Percentiles rank a stretch among this genome's conserved stretches.
Evolutionary conservation across 805 yeast genomes (phyloP).

Genomic region (Lipomyces kockii): DNA sequence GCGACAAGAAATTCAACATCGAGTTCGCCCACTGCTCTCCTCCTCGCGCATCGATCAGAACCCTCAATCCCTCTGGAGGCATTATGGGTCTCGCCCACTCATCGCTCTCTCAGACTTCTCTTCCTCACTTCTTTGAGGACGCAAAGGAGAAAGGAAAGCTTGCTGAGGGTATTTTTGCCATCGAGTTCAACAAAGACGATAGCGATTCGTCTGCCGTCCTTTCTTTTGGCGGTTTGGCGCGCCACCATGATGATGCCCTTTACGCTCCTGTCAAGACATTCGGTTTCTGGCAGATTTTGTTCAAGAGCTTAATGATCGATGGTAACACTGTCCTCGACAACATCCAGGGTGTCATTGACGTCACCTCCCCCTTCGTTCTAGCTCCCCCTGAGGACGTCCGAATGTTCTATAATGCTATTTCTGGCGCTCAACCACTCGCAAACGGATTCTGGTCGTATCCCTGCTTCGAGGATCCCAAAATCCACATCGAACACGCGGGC

Average conservation of each 20-base stretch:
- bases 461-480: slow-evolving; percentile 32
- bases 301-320: slow-evolving; percentile 30
- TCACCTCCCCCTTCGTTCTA: slow-evolving; percentile 29
- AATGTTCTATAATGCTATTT: slow-evolving; percentile 29
- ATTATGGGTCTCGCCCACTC: slow-evolving; percentile 36
- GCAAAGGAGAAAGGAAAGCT: slow-evolving; percentile 16
- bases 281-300: slow-evolving; percentile 36
- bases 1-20: slow-evolving; percentile 11
- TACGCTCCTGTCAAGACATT: slow-evolving; percentile 34
- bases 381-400: slow-evolving; percentile 38
- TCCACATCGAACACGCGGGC: slow-evolving; percentile 36
- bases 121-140: slow-evolving; percentile 30
- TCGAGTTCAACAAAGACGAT: slow-evolving; percentile 28
- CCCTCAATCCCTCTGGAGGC: slow-evolving; percentile 35
- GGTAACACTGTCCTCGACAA: slow-evolving; percentile 34
- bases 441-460: slow-evolving; percentile 36
- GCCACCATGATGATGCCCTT: slow-evolving; percentile 32
- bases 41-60: slow-evolving; percentile 31
- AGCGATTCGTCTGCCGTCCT: slow-evolving; percentile 16
- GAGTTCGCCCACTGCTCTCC: slow-evolving; percentile 36
- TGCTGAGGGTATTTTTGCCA: slow-evolving; percentile 24
- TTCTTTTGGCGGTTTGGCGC: slow-evolving; percentile 30
- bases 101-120: slow-evolving; percentile 31
- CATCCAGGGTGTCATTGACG: slow-evolving; percentile 34
- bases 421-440: slow-evolving; percentile 35